These are phyloP conservation scores for Globisporangium perplexum DNA, from an alignment of 352 stramenopile genomes.

Conservation along the genomic window DNA sequence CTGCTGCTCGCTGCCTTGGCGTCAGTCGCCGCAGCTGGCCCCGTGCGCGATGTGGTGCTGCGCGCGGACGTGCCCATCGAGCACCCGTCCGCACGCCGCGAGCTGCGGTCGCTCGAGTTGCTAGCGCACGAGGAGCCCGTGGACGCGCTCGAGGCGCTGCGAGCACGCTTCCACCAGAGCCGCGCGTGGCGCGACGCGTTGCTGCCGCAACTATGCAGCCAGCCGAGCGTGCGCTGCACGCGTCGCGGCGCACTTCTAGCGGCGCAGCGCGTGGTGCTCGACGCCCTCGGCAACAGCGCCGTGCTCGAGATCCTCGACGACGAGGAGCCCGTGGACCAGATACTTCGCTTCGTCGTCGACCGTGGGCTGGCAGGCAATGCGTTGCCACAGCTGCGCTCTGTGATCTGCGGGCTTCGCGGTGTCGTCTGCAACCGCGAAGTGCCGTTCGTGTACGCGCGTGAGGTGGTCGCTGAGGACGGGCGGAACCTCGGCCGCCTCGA, in stretches of 20 bases:
- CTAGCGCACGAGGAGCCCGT: constrained; percentile 40
- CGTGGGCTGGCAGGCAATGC: constrained; percentile 24
- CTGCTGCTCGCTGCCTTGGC: neutral
- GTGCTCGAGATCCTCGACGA: constrained; percentile 65
- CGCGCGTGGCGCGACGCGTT: constrained; percentile 28
- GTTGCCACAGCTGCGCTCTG: constrained; percentile 32
- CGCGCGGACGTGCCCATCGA: constrained; percentile 9
- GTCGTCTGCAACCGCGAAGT: constrained; percentile 30
- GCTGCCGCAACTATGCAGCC: constrained; percentile 39
- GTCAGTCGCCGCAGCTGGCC: too few species aligned
- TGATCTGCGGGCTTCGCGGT: constrained; percentile 22
- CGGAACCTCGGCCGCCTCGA: constrained; percentile 37
- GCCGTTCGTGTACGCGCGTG: constrained; percentile 48
- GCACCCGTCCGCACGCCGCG: constrained; percentile 10
- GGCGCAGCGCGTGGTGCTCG: constrained; percentile 26
- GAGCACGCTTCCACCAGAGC: constrained; percentile 25
- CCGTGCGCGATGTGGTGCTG: constrained; percentile 5
- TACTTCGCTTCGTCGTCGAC: constrained; percentile 66
- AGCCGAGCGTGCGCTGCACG: constrained; percentile 28
- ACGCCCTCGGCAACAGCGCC: constrained; percentile 20
- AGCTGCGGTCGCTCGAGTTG: constrained; percentile 23
- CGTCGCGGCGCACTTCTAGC: constrained; percentile 37
- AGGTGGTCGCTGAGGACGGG: constrained; percentile 24
- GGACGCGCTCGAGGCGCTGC: constrained; percentile 47
- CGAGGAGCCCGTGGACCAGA: constrained; percentile 54